Evolutionary conservation across 129 eudicot genomes (phyloP).

Genomic region (Centaurea solstitialis): DNA sequence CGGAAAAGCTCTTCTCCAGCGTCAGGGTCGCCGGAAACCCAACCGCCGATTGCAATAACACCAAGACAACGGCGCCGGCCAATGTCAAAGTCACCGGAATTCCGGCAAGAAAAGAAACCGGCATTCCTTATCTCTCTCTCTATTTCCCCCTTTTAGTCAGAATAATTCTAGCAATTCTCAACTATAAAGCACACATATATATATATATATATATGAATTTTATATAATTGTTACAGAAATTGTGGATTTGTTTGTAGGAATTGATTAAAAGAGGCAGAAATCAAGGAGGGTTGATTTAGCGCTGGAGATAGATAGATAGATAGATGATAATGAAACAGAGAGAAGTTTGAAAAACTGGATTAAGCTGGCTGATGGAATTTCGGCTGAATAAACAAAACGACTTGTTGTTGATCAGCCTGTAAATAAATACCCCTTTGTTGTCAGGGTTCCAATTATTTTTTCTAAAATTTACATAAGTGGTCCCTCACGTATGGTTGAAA

Average conservation of each 20-base stretch:
- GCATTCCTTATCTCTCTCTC: conserved; percentile 32
- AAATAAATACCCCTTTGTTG: conserved; percentile 22
- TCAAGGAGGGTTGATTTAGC: conserved; percentile 21
- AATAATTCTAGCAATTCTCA: not conserved
- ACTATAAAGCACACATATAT: conserved; percentile 3
- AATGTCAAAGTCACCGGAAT: conserved; percentile 26
- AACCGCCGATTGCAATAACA: conserved; percentile 32
- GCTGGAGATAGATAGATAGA: too few species aligned
- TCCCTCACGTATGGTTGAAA: conserved; percentile 14
- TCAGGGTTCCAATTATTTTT: not conserved
- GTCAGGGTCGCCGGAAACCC: conserved; percentile 49
- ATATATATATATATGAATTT: too few species aligned
- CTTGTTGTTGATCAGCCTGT: too few species aligned
- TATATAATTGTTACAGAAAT: not conserved
- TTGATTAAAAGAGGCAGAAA: conserved; percentile 2
- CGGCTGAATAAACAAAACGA: conserved; percentile 12
- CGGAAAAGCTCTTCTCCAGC: conserved; percentile 83
- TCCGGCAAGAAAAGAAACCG: conserved; percentile 27
- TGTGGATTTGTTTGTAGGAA: not conserved
- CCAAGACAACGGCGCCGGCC: conserved; percentile 15
- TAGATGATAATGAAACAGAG: conserved; percentile 11
- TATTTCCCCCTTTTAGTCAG: conserved; percentile 15
- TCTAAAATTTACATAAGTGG: not conserved
- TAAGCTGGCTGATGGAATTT: conserved; percentile 27
- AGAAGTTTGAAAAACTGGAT: conserved; percentile 36